Conservation (phyloP, 2,329 filamentous ascomycete genomes). For the Colletotrichum cordylinicola region DNA sequence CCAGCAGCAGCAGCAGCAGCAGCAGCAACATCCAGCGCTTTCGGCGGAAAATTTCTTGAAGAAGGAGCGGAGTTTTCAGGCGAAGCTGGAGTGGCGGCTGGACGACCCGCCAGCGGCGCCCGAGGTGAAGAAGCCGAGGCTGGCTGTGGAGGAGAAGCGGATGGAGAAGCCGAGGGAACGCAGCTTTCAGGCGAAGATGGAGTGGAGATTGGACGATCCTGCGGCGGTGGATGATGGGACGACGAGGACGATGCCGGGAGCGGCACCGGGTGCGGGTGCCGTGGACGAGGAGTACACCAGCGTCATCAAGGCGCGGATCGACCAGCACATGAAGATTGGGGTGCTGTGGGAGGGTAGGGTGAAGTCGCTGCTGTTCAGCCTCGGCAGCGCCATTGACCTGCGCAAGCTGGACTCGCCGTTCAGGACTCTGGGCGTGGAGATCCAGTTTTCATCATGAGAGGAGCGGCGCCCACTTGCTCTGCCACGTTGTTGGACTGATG, state of each 20-base stretch:
- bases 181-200: constrained; percentile 60
- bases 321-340: constrained; percentile 86
- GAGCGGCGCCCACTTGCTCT: neutral
- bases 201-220: constrained; percentile 49
- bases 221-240: constrained; percentile 27
- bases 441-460: constrained; percentile 80
- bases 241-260: constrained; percentile 9
- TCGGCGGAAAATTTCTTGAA: constrained; percentile 23
- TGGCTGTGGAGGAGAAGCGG: neutral
- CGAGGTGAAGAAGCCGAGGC: neutral
- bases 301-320: constrained; percentile 87
- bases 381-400: constrained; percentile 86
- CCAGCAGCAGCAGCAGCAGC: neutral
- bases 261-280: constrained; percentile 41
- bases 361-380: constrained; percentile 90
- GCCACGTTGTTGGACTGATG: neutral
- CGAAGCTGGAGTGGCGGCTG: constrained; percentile 55
- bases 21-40: neutral
- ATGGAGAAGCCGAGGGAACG: constrained; percentile 36
- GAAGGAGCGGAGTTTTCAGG: constrained; percentile 50
- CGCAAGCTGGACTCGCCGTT: constrained; percentile 78
- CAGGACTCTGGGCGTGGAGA: constrained; percentile 76
- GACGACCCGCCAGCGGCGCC: constrained; percentile 36
- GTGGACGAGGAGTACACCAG: constrained; percentile 72
- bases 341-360: constrained; percentile 92